A percentile compares a stretch with the other conserved stretches of the same genome.
These are phyloP conservation scores for Lagenaria siceraria DNA, from an alignment of 306 rosid genomes.

Conservation along the genomic window DNA sequence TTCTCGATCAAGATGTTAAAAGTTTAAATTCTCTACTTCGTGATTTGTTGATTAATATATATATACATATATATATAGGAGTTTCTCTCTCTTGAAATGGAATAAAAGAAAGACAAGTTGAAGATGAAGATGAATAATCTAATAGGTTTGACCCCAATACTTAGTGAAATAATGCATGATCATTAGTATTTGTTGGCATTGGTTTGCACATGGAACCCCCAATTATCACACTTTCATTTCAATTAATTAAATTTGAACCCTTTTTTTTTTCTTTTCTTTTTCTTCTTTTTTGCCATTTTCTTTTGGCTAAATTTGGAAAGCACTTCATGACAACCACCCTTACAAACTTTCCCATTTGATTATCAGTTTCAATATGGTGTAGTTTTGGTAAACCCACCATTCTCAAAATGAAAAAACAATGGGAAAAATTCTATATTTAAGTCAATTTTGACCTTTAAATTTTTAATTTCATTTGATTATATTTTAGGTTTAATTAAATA, in stretches of 20 bases:
- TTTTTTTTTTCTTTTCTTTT: not conserved
- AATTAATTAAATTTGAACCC: not conserved
- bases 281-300: no score
- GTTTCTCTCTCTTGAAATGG: not conserved
- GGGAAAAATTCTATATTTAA: no score
- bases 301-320: not conserved
- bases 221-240: not conserved
- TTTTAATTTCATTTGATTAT: no score
- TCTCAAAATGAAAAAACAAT: no score
- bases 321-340: not conserved
- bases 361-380: not conserved
- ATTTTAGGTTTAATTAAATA: no score
- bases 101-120: not conserved
- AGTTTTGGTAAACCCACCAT: not conserved
- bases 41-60: no score
- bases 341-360: not conserved
- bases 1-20: no score
- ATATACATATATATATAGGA: no score
- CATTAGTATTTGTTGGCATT: not conserved
- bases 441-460: no score
- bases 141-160: not conserved
- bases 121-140: conserved; percentile 7
- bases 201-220: not conserved
- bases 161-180: not conserved
- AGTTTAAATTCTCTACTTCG: no score